A percentile compares a stretch with the other conserved stretches of the same genome.
These are phyloP conservation scores for Cercospora sp. DNA, from an alignment of 2,329 filamentous ascomycete genomes.

Conservation along the genomic window DNA sequence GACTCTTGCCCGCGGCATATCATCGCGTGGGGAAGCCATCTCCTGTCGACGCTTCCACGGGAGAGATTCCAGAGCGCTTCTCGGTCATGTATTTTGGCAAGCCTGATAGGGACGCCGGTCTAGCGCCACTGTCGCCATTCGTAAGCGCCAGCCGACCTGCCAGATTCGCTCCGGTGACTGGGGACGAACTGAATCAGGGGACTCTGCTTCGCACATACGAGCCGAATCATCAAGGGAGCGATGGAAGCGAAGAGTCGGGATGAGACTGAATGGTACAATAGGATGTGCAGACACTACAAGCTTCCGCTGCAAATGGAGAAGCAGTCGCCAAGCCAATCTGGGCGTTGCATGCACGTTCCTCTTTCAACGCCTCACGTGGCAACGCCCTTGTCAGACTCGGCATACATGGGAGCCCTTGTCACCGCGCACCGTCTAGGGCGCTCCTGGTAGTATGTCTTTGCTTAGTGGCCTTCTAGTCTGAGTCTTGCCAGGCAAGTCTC, in stretches of 20 bases:
- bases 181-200: slow-evolving; percentile 17
- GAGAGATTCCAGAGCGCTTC: slow-evolving; percentile 12
- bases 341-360: background rate
- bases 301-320: background rate
- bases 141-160: slow-evolving; percentile 13
- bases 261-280: background rate
- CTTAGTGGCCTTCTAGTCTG: background rate
- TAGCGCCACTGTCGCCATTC: slow-evolving; percentile 17
- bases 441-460: background rate
- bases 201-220: slow-evolving; percentile 18
- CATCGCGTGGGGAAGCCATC: slow-evolving; percentile 19
- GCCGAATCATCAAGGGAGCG: background rate
- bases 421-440: background rate
- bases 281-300: background rate
- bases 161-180: slow-evolving; percentile 10
- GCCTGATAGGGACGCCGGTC: slow-evolving; percentile 15
- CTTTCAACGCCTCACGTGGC: background rate
- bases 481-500: background rate
- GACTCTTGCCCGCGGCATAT: slow-evolving; percentile 13
- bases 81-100: slow-evolving; percentile 23
- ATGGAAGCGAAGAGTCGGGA: background rate
- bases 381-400: background rate
- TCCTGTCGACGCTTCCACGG: background rate
- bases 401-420: background rate
- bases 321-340: background rate